A percentile compares a stretch with the other conserved stretches of the same genome.
Conservation (phyloP, 805 yeast species). For the Ogataea populi-albae region DNA sequence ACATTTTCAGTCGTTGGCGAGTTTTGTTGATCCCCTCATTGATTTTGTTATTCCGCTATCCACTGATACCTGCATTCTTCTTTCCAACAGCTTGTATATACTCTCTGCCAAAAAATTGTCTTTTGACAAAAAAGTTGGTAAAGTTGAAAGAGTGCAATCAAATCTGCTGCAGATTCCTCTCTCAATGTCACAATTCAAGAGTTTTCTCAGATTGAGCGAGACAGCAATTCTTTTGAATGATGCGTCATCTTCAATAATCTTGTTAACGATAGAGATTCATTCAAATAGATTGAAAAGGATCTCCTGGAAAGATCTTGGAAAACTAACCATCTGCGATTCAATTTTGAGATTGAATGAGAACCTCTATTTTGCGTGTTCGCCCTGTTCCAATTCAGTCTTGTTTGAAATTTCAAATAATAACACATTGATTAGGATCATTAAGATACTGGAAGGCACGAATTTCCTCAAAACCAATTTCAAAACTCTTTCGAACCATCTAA, state of each 20-base stretch:
- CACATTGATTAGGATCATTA: not conserved
- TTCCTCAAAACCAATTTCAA: not conserved
- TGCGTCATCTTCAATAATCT: not conserved
- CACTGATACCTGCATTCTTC: conserved; percentile 3
- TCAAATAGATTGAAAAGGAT: not conserved
- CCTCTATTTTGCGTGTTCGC: conserved; percentile 7
- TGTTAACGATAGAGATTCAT: not conserved
- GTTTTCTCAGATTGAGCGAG: not conserved
- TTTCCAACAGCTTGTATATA: conserved; percentile 7
- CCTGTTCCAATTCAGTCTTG: conserved; percentile 2
- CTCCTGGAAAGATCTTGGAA: conserved; percentile 1
- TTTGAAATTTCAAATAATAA: conserved; percentile 2
- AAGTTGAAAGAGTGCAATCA: not conserved
- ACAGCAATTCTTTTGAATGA: conserved; percentile 3
- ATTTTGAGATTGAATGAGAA: conserved; percentile 1
- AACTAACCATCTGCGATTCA: conserved; percentile 4
- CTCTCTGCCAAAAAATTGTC: not conserved
- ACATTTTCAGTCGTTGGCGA: too few species aligned
- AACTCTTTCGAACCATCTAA: not conserved
- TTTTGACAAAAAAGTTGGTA: not conserved
- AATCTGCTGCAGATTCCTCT: not conserved
- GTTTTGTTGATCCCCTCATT: not conserved
- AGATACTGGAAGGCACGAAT: conserved; percentile 1
- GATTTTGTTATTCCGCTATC: not conserved
- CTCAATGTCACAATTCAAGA: not conserved